These are phyloP conservation scores for Lupinus albus DNA, from an alignment of 306 rosid species.

Conservation along the genomic window DNA sequence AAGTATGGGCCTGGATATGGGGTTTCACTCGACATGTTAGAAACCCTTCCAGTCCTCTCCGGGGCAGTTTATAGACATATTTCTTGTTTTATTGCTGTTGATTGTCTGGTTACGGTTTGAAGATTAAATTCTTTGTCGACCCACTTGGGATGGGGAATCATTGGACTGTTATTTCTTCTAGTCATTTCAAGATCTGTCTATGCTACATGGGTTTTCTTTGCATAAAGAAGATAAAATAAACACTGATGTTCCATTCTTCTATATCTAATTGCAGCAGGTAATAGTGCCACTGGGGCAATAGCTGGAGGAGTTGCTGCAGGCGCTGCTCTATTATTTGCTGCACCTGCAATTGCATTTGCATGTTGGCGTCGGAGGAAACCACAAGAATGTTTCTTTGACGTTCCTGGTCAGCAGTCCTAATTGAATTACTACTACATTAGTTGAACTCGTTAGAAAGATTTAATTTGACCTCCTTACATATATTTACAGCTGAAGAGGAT, in stretches of 20 bases:
- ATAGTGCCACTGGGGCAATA: slow-evolving; percentile 91
- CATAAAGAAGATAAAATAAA: slow-evolving; percentile 18
- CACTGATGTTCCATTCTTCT: slow-evolving; percentile 30
- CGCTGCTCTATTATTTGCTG: slow-evolving; percentile 94
- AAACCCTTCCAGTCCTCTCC: slow-evolving; percentile 14
- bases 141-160: slow-evolving; percentile 16
- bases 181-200: slow-evolving; percentile 6
- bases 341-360: slow-evolving; percentile 98
- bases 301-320: slow-evolving; percentile 99
- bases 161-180: slow-evolving; percentile 16
- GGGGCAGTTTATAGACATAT: background rate
- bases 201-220: slow-evolving; percentile 7
- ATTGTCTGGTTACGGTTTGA: slow-evolving; percentile 14
- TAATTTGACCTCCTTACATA: slow-evolving; percentile 19
- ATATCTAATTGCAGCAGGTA: slow-evolving; percentile 65
- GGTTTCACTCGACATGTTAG: background rate
- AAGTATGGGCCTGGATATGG: background rate
- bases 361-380: slow-evolving; percentile 99
- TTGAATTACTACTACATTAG: slow-evolving; percentile 7
- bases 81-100: background rate
- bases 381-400: slow-evolving; percentile 95
- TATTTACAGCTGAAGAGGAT: slow-evolving; percentile 93
- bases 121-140: slow-evolving; percentile 7
- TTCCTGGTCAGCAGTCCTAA: slow-evolving; percentile 69
- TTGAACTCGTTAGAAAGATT: slow-evolving; percentile 31